These are phyloP conservation scores for Alternaria metachromatica DNA, from an alignment of 2,329 filamentous ascomycete genomes.

Conservation along the genomic window DNA sequence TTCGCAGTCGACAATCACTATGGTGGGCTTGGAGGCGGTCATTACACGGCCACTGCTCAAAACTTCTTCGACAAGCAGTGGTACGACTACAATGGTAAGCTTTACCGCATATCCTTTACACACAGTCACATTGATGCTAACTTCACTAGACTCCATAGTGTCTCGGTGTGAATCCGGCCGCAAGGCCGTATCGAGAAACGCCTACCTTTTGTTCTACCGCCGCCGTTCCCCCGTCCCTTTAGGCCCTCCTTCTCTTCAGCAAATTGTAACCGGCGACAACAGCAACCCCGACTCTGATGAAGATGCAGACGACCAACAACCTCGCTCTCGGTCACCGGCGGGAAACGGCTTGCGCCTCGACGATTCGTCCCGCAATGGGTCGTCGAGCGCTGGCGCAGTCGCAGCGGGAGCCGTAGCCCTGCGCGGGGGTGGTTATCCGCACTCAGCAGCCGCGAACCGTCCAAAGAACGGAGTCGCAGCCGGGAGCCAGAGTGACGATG, in stretches of 20 bases:
- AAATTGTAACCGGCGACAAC: conserved; percentile 68
- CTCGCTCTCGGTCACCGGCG: conserved; percentile 58
- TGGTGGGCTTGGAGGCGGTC: conserved; percentile 89
- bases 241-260: conserved; percentile 76
- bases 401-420: conserved; percentile 65
- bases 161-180: conserved; percentile 65
- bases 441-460: conserved; percentile 41
- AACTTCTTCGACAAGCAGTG: conserved; percentile 89
- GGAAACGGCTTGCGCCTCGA: conserved; percentile 89
- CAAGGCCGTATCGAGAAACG: conserved; percentile 73
- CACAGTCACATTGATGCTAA: not conserved
- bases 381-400: conserved; percentile 86
- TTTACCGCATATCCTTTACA: not conserved
- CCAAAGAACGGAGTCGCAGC: conserved; percentile 44
- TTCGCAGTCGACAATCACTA: conserved; percentile 97
- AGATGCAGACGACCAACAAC: conserved; percentile 48
- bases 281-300: conserved; percentile 52
- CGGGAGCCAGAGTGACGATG: conserved; percentile 39
- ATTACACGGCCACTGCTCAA: conserved; percentile 94
- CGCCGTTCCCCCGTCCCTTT: conserved; percentile 78
- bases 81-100: conserved; percentile 93
- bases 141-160: conserved; percentile 73
- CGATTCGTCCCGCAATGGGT: conserved; percentile 87
- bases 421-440: conserved; percentile 45
- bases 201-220: conserved; percentile 95